Evolutionary conservation across 306 rosid species (phyloP), one percentile per base, ranked within the genome.

Genomic region (Echinosophora koreensis): DNA sequence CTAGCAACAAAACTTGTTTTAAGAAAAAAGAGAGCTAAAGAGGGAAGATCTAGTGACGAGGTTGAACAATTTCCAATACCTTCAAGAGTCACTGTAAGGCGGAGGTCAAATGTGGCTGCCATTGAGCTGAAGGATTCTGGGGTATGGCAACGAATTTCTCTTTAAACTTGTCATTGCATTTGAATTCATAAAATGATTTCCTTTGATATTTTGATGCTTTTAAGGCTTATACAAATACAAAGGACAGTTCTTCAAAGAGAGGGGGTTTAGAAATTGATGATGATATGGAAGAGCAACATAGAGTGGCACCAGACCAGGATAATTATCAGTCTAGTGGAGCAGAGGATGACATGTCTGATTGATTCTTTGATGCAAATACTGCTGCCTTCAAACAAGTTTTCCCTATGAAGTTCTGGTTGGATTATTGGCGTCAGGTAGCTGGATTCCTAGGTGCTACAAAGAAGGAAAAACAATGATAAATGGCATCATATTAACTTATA

Each of bases 21-120:
- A 78, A 91, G 97, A 74, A 92, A 96, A 77, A 96, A 96, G 90
- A 90, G 97, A 85, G 87, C 99, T 30, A 89, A 80, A 80, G 99
- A 92, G 80, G 99, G 94, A 71, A 88, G 95, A 88, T 83, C 94
- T 10, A 81, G 64, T 11, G 99, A 96, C 7, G 98, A 96, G 77
- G 77, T 91, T 41, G 98, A 92, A 71, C 98, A 92, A 85, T 91
- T 89, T 82, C 97, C 97, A 4, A 52, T 73, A 62, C 99, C 99
- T 74, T 74, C 93, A 38, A 88, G 83, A 83, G 97, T 96, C 71
- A 91, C 98, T 0, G 96, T 96, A 49, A 87, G 98, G 88, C 83
- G 78, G 69, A 87, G 97, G 75, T 38, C 98, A 44, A 89, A 76
- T 8, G 96, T 89, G 74, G 89, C 99, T 41, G 86, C 93, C 8